Base-by-base conservation (phyloP, 805 yeast species). In the Candida silvicultrix region DNA sequence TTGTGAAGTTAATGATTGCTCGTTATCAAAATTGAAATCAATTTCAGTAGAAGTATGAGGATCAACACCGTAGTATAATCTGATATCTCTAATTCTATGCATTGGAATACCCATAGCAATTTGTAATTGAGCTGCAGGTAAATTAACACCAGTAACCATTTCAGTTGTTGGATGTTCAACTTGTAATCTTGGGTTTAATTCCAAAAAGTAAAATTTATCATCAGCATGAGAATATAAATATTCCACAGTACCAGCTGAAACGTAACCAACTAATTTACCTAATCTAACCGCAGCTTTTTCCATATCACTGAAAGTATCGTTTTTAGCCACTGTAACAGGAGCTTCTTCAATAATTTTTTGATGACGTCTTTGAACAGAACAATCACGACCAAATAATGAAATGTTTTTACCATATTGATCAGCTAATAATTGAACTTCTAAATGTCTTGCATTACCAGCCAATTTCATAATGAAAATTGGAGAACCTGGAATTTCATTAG, bases 81-180 rank as follows among this genome's bases (percentile, higher is more conserved):
- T 81, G 61, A 94, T 95, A 65, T 94, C 99, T 59, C 85, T 80
- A 58, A 94, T 85, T 71, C 95, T 80, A 68, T 94, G 95, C 77
- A 94, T 82, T 54, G 99, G 98, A 49, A 94, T 80, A 79, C 99
- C 99, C 99, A 94, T 94, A 52, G 99, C 98, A 69, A 94, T 88
- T 72, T 94, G 99, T 56, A 94, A 80, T 73, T 94, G 99, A 35
- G 99, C 96, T 48, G 97, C 96, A 25, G 99, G 99, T 65, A 94
- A 77, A 64, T 94, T 95, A 45, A 94, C 97, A 55, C 99, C 99
- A 21, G 96, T 85, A 47, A 89, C 99, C 99, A 94, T 94, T 73
- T 94, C 99, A 37, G 99, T 94, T 40, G 99, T 94, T 61, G 99
- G 99, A 77, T 94, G 99, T 77, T 94, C 99, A 49, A 94, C 99